Base-by-base conservation (phyloP, 805 yeast genomes). In the Candida koratica region DNA sequence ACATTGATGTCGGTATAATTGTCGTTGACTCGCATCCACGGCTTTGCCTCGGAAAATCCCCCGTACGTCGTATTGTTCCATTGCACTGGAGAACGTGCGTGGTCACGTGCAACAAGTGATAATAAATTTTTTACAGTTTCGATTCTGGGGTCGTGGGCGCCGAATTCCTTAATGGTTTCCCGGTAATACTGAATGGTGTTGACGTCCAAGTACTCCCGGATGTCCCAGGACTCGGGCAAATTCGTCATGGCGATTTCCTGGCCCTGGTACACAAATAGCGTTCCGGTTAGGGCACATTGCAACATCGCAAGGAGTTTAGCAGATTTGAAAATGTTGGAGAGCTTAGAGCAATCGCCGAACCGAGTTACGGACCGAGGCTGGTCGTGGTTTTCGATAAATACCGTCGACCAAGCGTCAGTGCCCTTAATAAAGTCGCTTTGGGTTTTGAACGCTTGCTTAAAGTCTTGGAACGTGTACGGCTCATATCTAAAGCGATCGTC, bases 241-340 rank as follows among this genome's bases (percentile, higher is more conserved):
- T 76, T 76, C 37, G 66, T 64, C 71, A 69, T 70, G 18, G 77
- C 81, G 41, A 76, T 57, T 47, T 76, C 82, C 51, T 76, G 82
- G 33, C 81, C 82, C 53, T 76, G 81, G 54, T 75, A 76, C 22
- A 76, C 56, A 54, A 64, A 76, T 36, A 73, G 53, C 6, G 81
- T 74, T 31, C 82, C 81, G 14, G 75, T 67, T 43, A 73, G 60
- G 11, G 75, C 47, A 12, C 61, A 37, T 42, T 68, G 66, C 49
- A 75, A 52, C 34, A 68, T 43, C 10, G 77, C 64, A 42, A 76
- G 48, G 48, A 74, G 53, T 54, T 76, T 76, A 20, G 75, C 75
- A 17, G 73, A 62, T 34, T 54, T 48, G 36, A 47, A 57, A 23
- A 51, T 49, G 16, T 23, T 28, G 24, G 51, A 46, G 9, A 25